Conservation (phyloP, 495 filamentous ascomycete genomes). For the Aspergillus sclerotiicarbonarius region DNA sequence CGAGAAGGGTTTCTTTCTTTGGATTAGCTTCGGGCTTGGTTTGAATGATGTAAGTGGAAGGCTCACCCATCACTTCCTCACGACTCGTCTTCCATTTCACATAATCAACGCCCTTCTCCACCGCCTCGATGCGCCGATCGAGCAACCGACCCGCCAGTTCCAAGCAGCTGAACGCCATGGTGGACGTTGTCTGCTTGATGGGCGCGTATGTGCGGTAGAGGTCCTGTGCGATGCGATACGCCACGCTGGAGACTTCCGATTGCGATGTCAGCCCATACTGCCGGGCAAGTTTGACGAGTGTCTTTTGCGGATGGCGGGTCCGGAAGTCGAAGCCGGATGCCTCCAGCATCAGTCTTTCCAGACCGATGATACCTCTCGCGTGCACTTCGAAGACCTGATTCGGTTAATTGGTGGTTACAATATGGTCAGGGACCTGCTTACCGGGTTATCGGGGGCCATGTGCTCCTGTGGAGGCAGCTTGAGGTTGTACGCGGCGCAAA, state of each 20-base stretch:
- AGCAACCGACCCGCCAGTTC: conserved; percentile 73
- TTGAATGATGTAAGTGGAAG: background rate
- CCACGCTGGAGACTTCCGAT: conserved; percentile 55
- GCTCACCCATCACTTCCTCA: conserved; percentile 65
- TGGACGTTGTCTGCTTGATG: conserved; percentile 76
- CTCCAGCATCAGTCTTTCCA: conserved; percentile 94
- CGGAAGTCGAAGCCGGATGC: conserved; percentile 90
- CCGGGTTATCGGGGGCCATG: conserved; percentile 78
- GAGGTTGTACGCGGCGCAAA: conserved; percentile 86
- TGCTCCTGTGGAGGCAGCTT: conserved; percentile 68
- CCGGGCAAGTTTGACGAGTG: conserved; percentile 71
- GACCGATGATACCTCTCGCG: conserved; percentile 74
- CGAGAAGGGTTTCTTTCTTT: conserved; percentile 71
- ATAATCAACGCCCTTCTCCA: conserved; percentile 49
- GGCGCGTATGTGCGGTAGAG: conserved; percentile 90
- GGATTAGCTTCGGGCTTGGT: background rate
- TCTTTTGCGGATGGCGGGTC: conserved; percentile 81
- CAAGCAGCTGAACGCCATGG: conserved; percentile 77
- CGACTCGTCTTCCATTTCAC: conserved; percentile 59
- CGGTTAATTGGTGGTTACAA: background rate
- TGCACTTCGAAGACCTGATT: conserved; percentile 71
- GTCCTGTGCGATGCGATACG: conserved; percentile 81
- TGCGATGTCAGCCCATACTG: conserved; percentile 48
- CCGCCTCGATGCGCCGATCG: conserved; percentile 43
- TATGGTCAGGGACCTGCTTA: conserved; percentile 27